These are phyloP conservation scores for Acanthamoeba sp. DNA, from an alignment of 208 protist species.

Conservation along the genomic window DNA sequence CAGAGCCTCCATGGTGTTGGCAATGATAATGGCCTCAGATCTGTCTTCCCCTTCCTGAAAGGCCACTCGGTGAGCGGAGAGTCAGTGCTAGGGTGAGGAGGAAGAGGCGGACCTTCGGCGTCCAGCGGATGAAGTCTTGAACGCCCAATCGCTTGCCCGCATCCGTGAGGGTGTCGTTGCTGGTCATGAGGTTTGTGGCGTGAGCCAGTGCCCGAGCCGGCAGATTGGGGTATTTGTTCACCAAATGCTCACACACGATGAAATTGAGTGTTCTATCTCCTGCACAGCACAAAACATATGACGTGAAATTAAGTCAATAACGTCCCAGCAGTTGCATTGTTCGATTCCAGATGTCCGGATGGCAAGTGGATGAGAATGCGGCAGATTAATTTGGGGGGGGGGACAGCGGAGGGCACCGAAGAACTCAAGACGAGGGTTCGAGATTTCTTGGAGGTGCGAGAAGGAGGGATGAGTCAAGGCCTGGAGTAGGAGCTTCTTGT, in stretches of 20 bases:
- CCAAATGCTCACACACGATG: conserved; percentile 39
- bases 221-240: conserved; percentile 43
- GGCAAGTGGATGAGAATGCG: not conserved
- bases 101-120: not conserved
- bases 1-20: conserved; percentile 58
- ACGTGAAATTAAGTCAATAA: no score
- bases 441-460: not conserved
- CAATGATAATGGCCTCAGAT: not conserved
- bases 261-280: conserved; percentile 56
- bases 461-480: conserved; percentile 53
- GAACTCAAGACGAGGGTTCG: not conserved
- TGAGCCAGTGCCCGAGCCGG: conserved; percentile 27
- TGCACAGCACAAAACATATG: not conserved
- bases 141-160: conserved; percentile 53
- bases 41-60: not conserved
- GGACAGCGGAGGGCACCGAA: not conserved
- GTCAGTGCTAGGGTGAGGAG: not conserved
- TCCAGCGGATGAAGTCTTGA: conserved; percentile 48
- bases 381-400: not conserved
- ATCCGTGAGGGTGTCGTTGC: not conserved
- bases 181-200: not conserved
- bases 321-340: no score
- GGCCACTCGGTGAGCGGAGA: not conserved
- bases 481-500: conserved; percentile 39
- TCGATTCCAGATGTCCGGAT: no score